These are phyloP conservation scores for Exobasidium cylindrosporum DNA, from an alignment of 1,284 basidiomycete genomes.

Conservation along the genomic window DNA sequence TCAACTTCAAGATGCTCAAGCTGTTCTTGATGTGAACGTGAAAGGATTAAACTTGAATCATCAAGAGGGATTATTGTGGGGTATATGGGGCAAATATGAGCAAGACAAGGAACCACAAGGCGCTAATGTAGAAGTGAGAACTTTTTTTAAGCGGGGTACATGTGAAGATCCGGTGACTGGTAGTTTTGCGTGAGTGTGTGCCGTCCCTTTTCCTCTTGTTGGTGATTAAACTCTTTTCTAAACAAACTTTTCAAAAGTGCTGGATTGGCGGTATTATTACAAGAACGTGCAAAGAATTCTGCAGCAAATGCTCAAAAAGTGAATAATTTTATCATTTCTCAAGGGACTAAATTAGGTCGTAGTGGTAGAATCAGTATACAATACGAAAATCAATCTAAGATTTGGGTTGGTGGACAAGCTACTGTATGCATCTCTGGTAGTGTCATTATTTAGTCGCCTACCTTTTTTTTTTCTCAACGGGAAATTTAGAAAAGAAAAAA, in stretches of 20 bases:
- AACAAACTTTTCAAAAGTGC: slow-evolving; percentile 21
- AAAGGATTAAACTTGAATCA: slow-evolving; percentile 16
- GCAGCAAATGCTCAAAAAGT: neutral
- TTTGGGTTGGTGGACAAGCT: slow-evolving; percentile 39
- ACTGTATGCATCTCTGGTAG: slow-evolving; percentile 29
- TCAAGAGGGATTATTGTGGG: slow-evolving; percentile 21
- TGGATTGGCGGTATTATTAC: neutral
- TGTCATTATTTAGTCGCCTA: neutral
- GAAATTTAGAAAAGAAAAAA: no score
- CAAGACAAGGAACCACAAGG: slow-evolving; percentile 16
- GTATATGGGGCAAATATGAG: slow-evolving; percentile 36
- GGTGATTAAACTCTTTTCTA: slow-evolving; percentile 11
- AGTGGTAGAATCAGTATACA: slow-evolving; percentile 29
- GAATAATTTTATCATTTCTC: slow-evolving; percentile 24
- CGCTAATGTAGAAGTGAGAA: slow-evolving; percentile 30
- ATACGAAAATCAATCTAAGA: slow-evolving; percentile 10
- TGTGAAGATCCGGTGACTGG: slow-evolving; percentile 47
- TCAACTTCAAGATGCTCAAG: slow-evolving; percentile 23
- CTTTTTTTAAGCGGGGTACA: slow-evolving; percentile 21
- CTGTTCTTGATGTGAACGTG: slow-evolving; percentile 30
- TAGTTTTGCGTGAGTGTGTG: slow-evolving; percentile 40
- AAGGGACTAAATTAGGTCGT: slow-evolving; percentile 31
- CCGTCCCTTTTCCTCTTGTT: no score
- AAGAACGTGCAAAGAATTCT: neutral
- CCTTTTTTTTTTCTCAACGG: no score